phyloP scores from a whole-genome alignment of 768 basidiomycete genomes.

The Pleurotus cornucopiae region DNA sequence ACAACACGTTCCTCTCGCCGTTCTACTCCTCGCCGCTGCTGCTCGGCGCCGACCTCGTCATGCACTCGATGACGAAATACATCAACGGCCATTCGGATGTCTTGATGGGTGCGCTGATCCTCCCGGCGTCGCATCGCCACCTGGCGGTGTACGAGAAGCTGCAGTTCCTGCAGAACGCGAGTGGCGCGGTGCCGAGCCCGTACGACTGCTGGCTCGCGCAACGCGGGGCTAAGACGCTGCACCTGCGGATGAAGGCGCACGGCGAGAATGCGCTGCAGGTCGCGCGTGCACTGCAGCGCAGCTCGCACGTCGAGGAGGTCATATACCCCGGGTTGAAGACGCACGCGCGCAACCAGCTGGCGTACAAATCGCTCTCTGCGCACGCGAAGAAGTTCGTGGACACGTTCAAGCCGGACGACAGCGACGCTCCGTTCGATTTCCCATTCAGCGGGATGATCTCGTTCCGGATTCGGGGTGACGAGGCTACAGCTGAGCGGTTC shows the following conservation, averaged over 20 bases:
- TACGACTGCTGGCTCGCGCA: conserved; percentile 90
- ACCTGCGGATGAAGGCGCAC: conserved; percentile 83
- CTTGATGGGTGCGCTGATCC: conserved; percentile 80
- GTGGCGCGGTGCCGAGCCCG: conserved; percentile 79
- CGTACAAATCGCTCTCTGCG: conserved; percentile 57
- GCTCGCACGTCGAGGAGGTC: conserved; percentile 68
- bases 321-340: conserved; percentile 80
- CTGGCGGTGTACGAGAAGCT: conserved; percentile 47
- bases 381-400: conserved; percentile 68
- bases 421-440: conserved; percentile 46
- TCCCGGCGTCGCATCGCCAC: conserved; percentile 46
- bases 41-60: conserved; percentile 79
- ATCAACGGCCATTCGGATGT: conserved; percentile 94
- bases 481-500: conserved; percentile 59
- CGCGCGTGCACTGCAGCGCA: conserved; percentile 54
- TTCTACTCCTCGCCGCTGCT: conserved; percentile 87
- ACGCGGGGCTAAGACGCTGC: conserved; percentile 88
- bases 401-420: conserved; percentile 19
- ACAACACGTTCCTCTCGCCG: conserved; percentile 93
- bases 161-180: conserved; percentile 87
- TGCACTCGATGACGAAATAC: conserved; percentile 88
- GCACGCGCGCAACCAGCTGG: conserved; percentile 63
- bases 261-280: conserved; percentile 79
- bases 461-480: conserved; percentile 63
- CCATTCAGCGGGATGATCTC: conserved; percentile 91